phyloP scores from a whole-genome alignment of 2,329 filamentous ascomycete genomes.

The Bipolaris victoriae region DNA sequence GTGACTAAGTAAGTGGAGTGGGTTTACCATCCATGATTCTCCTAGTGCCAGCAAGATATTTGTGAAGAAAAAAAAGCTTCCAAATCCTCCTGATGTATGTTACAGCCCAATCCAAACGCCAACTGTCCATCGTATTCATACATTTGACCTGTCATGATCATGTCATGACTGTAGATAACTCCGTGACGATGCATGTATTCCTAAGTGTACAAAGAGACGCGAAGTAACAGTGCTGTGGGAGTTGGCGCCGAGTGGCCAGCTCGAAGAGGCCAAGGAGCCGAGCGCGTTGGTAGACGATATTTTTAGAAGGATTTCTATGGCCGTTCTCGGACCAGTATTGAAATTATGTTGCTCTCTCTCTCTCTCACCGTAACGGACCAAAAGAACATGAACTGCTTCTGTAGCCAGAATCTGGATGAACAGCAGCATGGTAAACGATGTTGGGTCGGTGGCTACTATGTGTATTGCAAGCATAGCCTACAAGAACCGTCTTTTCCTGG shows the following conservation, averaged over 20 bases:
- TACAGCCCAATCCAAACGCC: conserved; percentile 9
- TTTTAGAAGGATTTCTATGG: not conserved
- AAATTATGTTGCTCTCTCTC: not conserved
- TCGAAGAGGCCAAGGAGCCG: conserved; percentile 27
- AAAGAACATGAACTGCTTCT: conserved; percentile 33
- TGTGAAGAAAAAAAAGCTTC: conserved; percentile 19
- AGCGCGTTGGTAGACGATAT: not conserved
- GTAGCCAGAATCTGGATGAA: conserved; percentile 41
- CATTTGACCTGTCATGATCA: conserved; percentile 20
- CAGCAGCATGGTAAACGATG: conserved; percentile 22
- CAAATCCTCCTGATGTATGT: conserved; percentile 33
- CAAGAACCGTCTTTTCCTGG: conserved; percentile 76
- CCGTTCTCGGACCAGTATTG: not conserved
- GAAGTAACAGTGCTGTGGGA: conserved; percentile 17
- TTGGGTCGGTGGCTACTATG: conserved; percentile 54
- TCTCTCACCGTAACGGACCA: conserved; percentile 20
- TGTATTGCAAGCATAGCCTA: conserved; percentile 76
- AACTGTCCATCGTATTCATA: conserved; percentile 11
- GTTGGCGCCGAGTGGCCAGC: conserved; percentile 29
- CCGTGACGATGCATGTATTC: conserved; percentile 33
- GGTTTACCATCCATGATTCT: conserved; percentile 1
- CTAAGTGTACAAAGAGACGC: conserved; percentile 16
- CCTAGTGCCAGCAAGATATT: conserved; percentile 22
- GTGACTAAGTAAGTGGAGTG: conserved; percentile 3
- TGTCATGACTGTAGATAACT: conserved; percentile 24